Conservation (phyloP, 1,139 yeast genomes). For the Sugiyamaella neomexicana region DNA sequence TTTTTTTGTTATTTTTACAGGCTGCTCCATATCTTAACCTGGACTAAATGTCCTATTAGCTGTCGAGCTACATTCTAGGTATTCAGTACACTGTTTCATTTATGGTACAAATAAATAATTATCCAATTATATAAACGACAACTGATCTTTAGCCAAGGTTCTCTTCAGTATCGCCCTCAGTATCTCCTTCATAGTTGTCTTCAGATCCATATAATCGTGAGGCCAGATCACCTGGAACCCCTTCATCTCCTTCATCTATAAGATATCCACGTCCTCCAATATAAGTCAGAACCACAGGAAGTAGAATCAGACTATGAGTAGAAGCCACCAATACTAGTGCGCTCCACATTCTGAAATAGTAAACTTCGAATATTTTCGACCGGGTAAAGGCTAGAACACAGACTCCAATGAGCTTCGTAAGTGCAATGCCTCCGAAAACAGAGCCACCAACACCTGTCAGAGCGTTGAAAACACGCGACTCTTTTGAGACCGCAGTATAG, state of each 20-base stretch:
- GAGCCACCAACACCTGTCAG: slow-evolving; percentile 79
- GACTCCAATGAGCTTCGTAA: slow-evolving; percentile 88
- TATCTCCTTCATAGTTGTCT: slow-evolving; percentile 7
- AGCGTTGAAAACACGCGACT: slow-evolving; percentile 56
- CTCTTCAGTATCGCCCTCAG: slow-evolving; percentile 6
- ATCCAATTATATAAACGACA: neutral
- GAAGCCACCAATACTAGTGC: slow-evolving; percentile 74
- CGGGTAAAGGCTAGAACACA: slow-evolving; percentile 80
- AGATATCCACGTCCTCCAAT: slow-evolving; percentile 60
- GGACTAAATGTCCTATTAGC: no score
- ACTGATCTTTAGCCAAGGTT: neutral
- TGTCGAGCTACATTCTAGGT: no score
- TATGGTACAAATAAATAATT: neutral
- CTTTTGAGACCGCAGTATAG: slow-evolving; percentile 28
- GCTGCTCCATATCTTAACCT: no score
- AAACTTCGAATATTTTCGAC: slow-evolving; percentile 84
- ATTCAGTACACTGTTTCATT: neutral
- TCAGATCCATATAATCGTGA: slow-evolving; percentile 29
- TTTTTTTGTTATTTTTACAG: neutral
- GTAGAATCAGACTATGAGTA: slow-evolving; percentile 69
- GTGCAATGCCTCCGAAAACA: slow-evolving; percentile 83
- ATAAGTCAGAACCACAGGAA: slow-evolving; percentile 70
- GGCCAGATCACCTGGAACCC: slow-evolving; percentile 38
- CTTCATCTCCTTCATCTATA: slow-evolving; percentile 38
- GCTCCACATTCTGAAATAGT: slow-evolving; percentile 96